A percentile compares a stretch with the other conserved stretches of the same genome.
phyloP scores from a whole-genome alignment of 2,329 filamentous ascomycete species.

The Hymenoscyphus fructigenus region DNA sequence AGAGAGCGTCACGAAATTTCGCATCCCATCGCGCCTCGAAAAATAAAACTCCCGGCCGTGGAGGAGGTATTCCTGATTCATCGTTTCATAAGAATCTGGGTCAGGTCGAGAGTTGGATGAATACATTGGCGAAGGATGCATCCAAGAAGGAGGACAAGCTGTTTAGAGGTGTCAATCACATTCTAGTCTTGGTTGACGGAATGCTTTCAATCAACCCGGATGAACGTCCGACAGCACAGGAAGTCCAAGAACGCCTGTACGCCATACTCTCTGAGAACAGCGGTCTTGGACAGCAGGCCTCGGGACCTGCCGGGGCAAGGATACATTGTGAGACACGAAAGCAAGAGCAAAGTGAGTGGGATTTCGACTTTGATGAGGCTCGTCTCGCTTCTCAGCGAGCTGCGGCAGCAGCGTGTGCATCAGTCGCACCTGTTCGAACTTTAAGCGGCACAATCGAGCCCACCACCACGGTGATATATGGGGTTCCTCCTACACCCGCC shows the following conservation, averaged over 20 bases:
- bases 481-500: constrained; percentile 7
- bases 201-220: constrained; percentile 54
- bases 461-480: constrained; percentile 24
- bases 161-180: constrained; percentile 51
- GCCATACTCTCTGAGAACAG: constrained; percentile 45
- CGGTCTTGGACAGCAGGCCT: constrained; percentile 19
- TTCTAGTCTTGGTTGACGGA: constrained; percentile 52
- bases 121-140: constrained; percentile 58
- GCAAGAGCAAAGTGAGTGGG: constrained; percentile 22
- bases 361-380: constrained; percentile 32
- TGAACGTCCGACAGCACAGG: constrained; percentile 52
- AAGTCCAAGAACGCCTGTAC: constrained; percentile 54
- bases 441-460: constrained; percentile 23
- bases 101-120: constrained; percentile 69
- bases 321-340: constrained; percentile 31
- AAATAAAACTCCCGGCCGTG: constrained; percentile 51
- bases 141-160: constrained; percentile 45
- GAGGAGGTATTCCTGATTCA: constrained; percentile 61
- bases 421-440: constrained; percentile 13
- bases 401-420: constrained; percentile 34
- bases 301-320: constrained; percentile 9
- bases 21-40: constrained; percentile 64
- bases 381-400: constrained; percentile 33
- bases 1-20: constrained; percentile 66
- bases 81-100: constrained; percentile 71